Evolutionary conservation across 805 yeast species (phyloP).

Genomic region (Kazachstania kunashirensis): DNA sequence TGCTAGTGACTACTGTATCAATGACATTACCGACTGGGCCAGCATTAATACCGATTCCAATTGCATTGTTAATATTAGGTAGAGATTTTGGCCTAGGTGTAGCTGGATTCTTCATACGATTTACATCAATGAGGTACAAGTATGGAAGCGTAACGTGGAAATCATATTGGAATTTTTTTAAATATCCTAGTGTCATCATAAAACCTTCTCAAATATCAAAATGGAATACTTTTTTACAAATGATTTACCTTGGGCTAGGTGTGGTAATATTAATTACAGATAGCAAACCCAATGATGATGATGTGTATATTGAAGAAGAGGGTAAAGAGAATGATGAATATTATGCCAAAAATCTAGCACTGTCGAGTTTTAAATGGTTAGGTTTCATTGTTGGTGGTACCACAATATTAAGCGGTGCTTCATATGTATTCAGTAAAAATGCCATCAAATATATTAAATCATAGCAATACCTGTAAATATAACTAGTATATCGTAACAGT

Average conservation of each 20-base stretch:
- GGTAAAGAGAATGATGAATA: slow-evolving; percentile 5
- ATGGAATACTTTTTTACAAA: slow-evolving; percentile 83
- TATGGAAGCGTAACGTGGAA: slow-evolving; percentile 37
- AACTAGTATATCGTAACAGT: too few relatives aligned
- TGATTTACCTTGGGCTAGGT: slow-evolving; percentile 69
- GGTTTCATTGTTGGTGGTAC: slow-evolving; percentile 58
- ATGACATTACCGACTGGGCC: slow-evolving; percentile 42
- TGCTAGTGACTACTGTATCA: slow-evolving; percentile 77
- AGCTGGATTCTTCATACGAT: slow-evolving; percentile 65
- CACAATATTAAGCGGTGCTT: slow-evolving; percentile 67
- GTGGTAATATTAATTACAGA: slow-evolving; percentile 32
- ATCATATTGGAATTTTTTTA: slow-evolving; percentile 62
- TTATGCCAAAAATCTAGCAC: slow-evolving; percentile 3
- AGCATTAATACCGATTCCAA: slow-evolving; percentile 60
- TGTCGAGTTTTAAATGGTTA: slow-evolving; percentile 18
- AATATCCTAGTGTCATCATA: slow-evolving; percentile 76
- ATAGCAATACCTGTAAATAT: too few relatives aligned
- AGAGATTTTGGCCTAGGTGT: slow-evolving; percentile 68
- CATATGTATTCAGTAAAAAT: slow-evolving; percentile 59
- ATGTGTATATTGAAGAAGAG: slow-evolving; percentile 1
- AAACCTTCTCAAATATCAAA: slow-evolving; percentile 82
- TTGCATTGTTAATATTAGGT: slow-evolving; percentile 67
- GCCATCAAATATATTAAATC: slow-evolving; percentile 37
- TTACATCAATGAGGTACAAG: slow-evolving; percentile 35
- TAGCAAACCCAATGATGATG: slow-evolving; percentile 4